A percentile compares a stretch with the other conserved stretches of the same genome.
phyloP scores from a whole-genome alignment of 2,329 filamentous ascomycete species.

The Phialophora chinensis region DNA sequence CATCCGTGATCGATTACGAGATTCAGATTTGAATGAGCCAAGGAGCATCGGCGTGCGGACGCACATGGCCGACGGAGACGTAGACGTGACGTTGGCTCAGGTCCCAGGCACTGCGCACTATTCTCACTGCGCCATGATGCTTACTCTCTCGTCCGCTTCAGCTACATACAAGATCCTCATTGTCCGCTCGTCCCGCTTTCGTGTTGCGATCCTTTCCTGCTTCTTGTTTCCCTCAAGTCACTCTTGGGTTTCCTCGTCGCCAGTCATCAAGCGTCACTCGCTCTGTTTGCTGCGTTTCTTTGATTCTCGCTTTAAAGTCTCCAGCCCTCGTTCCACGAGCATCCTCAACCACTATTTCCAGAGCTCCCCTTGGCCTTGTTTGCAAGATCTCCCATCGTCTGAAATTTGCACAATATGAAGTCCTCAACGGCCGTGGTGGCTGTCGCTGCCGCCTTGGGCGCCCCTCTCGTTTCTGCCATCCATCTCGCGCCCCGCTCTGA shows the following conservation, averaged over 20 bases:
- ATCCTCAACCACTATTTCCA: background rate
- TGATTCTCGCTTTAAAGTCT: background rate
- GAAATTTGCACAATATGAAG: constrained; percentile 19
- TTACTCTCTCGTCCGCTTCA: constrained; percentile 1
- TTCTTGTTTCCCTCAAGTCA: background rate
- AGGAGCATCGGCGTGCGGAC: background rate
- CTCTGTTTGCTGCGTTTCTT: constrained; percentile 1
- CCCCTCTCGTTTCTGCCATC: constrained; percentile 38
- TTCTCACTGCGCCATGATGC: constrained; percentile 12
- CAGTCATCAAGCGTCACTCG: constrained; percentile 4
- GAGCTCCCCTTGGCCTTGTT: background rate
- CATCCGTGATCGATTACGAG: background rate
- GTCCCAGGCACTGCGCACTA: background rate
- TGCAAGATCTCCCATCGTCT: background rate
- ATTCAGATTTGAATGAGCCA: background rate
- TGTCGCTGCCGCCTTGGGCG: constrained; percentile 22
- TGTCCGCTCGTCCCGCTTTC: background rate
- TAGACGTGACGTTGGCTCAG: background rate
- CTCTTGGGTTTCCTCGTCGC: constrained; percentile 6
- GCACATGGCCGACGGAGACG: background rate
- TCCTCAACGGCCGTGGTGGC: constrained; percentile 17
- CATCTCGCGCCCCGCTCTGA: constrained; percentile 38
- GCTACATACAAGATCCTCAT: background rate
- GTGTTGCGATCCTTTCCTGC: background rate
- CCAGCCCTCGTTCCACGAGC: background rate